phyloP scores from a whole-genome alignment of 805 yeast species.

The Lipomyces anomalus region DNA sequence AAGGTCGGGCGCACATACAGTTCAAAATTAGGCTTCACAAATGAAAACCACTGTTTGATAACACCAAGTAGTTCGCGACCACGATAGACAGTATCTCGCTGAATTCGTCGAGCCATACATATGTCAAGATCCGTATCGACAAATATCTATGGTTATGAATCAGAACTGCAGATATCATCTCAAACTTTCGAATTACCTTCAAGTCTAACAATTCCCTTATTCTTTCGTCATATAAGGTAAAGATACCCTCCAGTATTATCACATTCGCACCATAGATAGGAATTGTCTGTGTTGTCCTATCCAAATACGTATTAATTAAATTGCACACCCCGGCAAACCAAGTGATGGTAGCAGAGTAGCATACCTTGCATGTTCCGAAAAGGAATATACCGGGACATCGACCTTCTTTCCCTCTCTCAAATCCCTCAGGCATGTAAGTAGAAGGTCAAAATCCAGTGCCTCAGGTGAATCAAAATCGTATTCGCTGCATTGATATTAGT shows the following conservation, averaged over 20 bases:
- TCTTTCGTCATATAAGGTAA: constrained; percentile 67
- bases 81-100: constrained; percentile 78
- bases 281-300: constrained; percentile 55
- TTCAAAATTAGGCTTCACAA: constrained; percentile 89
- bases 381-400: constrained; percentile 65
- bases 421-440: constrained; percentile 55
- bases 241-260: constrained; percentile 85
- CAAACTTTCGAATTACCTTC: no score
- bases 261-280: constrained; percentile 92
- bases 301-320: background rate
- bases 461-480: constrained; percentile 84
- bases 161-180: background rate
- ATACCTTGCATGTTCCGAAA: constrained; percentile 45
- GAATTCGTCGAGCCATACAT: constrained; percentile 81
- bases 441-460: constrained; percentile 73
- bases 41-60: constrained; percentile 80
- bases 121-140: constrained; percentile 93
- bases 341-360: constrained; percentile 31
- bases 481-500: constrained; percentile 37
- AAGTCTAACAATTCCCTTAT: constrained; percentile 72
- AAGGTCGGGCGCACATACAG: constrained; percentile 67
- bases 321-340: background rate
- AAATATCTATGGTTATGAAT: constrained; percentile 34
- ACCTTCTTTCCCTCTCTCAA: constrained; percentile 65
- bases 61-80: constrained; percentile 82